These are phyloP conservation scores for Crithidia acanthocephali DNA, from an alignment of 208 protist genomes.

Conservation along the genomic window DNA sequence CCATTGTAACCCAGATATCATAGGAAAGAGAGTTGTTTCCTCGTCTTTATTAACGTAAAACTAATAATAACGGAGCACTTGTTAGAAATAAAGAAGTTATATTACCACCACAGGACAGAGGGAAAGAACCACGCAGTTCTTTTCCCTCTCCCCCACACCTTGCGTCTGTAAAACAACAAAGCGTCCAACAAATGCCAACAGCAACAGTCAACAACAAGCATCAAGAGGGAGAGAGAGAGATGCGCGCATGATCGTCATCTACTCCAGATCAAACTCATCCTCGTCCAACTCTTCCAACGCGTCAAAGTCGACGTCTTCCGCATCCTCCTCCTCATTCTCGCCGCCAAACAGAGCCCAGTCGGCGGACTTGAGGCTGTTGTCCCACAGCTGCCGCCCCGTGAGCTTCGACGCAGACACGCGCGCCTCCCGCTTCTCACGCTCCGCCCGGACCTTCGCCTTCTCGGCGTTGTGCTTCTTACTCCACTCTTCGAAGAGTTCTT, in stretches of 20 bases:
- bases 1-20: too few species aligned
- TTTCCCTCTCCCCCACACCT: too few species aligned
- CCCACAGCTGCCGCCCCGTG: constrained; percentile 88
- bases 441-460: constrained; percentile 47
- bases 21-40: neutral
- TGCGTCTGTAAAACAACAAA: too few species aligned
- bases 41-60: too few species aligned
- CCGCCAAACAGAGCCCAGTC: constrained; percentile 85
- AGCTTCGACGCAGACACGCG: constrained; percentile 65
- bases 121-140: too few species aligned
- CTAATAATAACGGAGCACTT: neutral
- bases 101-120: neutral
- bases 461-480: constrained; percentile 62
- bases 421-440: constrained; percentile 46
- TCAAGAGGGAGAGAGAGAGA: too few species aligned
- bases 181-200: too few species aligned
- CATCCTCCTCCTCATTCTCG: constrained; percentile 54
- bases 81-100: neutral
- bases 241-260: constrained; percentile 14
- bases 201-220: too few species aligned
- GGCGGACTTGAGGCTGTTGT: constrained; percentile 65
- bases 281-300: constrained; percentile 46
- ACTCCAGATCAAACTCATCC: constrained; percentile 77
- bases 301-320: constrained; percentile 78
- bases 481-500: constrained; percentile 86